Evolutionary conservation across 1,139 yeast species (phyloP), one percentile per base, ranked within the genome.

Genomic region (Yamadazyma sp.): DNA sequence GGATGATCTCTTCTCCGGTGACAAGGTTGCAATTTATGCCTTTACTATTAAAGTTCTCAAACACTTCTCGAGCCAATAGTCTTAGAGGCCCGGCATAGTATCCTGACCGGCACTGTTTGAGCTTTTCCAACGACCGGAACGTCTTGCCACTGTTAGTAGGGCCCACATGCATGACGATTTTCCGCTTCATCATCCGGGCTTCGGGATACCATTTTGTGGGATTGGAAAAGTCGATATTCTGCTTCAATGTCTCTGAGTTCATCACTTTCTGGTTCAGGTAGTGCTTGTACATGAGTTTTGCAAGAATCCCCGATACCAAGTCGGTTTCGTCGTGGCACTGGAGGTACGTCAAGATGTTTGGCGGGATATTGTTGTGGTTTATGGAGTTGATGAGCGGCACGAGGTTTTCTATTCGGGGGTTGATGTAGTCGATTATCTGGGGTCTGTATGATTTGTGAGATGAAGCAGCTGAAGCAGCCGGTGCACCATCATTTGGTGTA

Each of bases 81-180:
- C 99, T 70, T 35, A 92, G 65, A 0, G 99, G 99, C 0, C 98
- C 98, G 0, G 97, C 97, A 59, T 85, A 92, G 50, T 86, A 86
- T 0, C 98, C 98, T n/a, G 82, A 73, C 29, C 77, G 70, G 8
- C 90, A 80, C n/a, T 61, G 52, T 47, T 80, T 80, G 32, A 92
- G 68, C 39, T 80, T 73, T 52, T 84, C 73, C 31, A 92, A 64
- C 0, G 97, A 96, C 35, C 78, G 76, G 55, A 86, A 86, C 0
- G 98, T 92, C 54, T 92, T 92, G n/a, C 99, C 99, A 50, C 94
- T 82, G 57, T 92, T 92, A 0, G 99, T 92, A 0, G 99, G 98
- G 0, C 99, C 99, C 14, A 92, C 88, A 58, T 92, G 99, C 80
- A 94, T 76, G 15, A 83, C 73, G 32, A 92, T 74, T 41, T 84